A percentile compares a stretch with the other conserved stretches of the same genome.
These are phyloP conservation scores for Hortiboletus campestris DNA, from an alignment of 768 basidiomycete species.

Conservation along the genomic window DNA sequence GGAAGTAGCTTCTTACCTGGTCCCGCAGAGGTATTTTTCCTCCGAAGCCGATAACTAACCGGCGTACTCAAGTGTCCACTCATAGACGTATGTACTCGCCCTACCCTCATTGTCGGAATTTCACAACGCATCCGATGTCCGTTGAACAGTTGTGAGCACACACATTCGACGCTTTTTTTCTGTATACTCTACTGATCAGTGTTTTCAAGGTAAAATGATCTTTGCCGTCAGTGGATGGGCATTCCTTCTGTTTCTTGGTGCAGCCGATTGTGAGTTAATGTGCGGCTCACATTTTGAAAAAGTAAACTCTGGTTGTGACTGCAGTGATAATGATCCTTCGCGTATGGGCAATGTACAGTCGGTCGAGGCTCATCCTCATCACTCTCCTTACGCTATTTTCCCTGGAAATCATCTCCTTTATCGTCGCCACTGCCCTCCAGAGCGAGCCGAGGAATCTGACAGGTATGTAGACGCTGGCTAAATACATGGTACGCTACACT, in stretches of 20 bases:
- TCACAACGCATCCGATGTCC: neutral
- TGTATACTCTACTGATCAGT: too few species aligned
- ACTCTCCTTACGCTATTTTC: neutral
- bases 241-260: neutral
- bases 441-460: neutral
- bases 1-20: conserved; percentile 1
- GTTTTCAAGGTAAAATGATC: neutral
- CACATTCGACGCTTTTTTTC: neutral
- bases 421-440: neutral
- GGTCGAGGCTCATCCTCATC: neutral
- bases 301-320: neutral
- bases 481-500: too few species aligned
- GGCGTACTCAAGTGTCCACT: neutral
- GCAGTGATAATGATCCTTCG: conserved; percentile 4
- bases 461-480: neutral
- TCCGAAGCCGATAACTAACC: neutral
- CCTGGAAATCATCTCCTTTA: neutral
- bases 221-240: neutral
- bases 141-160: neutral
- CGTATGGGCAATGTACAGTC: neutral
- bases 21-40: neutral
- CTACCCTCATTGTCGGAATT: neutral
- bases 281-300: neutral
- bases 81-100: conserved; percentile 1
- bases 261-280: conserved; percentile 6